Base-by-base conservation (phyloP, 1,284 basidiomycete genomes). In the Serendipita sp. region DNA sequence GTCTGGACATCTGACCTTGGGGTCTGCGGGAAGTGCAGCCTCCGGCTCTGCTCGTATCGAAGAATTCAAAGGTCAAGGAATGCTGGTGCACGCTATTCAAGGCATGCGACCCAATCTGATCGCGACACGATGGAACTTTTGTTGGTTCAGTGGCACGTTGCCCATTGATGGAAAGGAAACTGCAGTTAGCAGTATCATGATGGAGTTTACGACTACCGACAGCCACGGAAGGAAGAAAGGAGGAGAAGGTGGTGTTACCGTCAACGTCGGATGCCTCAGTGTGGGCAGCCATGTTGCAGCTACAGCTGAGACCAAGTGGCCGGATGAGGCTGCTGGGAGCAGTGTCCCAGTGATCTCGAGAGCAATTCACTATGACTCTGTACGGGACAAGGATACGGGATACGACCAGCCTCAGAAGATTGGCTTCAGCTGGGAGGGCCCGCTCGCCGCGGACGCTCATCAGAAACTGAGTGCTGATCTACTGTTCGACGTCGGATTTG, bases 61-160 rank as follows among this genome's bases (percentile, higher is more conserved):
- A 17, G 26, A 58, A 3, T 32, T 58, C 32, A 78, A 82, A 42
- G 93, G 91, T 47, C 78, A 84, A n/a, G 94, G 91, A 43, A 91
- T 93, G 85, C 88, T 97, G 71, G 82, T 96, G 26, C 91, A 96
- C 73, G 95, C 96, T 32, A 95, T 99, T 72, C 96, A 99, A 74
- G 95, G 94, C 70, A 97, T 99, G 93, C 84, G 93, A 8, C 93
- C 94, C 62, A 93, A 99, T 74, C 81, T 93, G 63, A 84, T 97
- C 66, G 96, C 96, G 2, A 78, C 91, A 15, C 78, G 86, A 26
- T 99, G 96, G 96, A 98, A 98, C 79, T 99, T 99, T 77, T 87
- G 80, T 61, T 82, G 91, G 75, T 99, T 99, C 80, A 78, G 22
- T 26, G 29, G 53, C n/a, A 26, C 8, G 10, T 8, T 58, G 26